These are phyloP conservation scores for Aegle marmelos DNA, from an alignment of 345 rosid species.

Conservation along the genomic window DNA sequence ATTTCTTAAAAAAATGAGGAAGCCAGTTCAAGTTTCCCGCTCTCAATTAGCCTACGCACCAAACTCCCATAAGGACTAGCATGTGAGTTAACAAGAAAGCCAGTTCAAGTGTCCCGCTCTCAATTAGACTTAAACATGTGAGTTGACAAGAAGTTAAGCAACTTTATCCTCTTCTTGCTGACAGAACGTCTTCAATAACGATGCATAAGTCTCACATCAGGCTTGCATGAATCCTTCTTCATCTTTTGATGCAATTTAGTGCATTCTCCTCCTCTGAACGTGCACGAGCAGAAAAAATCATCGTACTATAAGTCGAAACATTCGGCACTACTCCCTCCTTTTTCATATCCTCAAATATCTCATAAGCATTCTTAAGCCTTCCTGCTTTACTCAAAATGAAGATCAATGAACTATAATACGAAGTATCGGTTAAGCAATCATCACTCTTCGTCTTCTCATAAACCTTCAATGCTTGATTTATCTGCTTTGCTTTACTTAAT, in stretches of 20 bases:
- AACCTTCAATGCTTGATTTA: conserved; percentile 58
- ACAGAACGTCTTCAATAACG: conserved; percentile 71
- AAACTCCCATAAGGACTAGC: conserved; percentile 53
- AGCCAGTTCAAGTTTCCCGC: conserved; percentile 62
- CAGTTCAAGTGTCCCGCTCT: conserved; percentile 52
- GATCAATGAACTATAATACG: conserved; percentile 66
- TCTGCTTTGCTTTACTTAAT: conserved; percentile 64
- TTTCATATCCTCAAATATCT: conserved; percentile 74
- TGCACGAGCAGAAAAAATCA: conserved; percentile 56
- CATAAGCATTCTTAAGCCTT: conserved; percentile 62
- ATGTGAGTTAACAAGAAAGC: conserved; percentile 61
- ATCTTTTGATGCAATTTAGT: conserved; percentile 56
- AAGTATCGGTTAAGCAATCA: conserved; percentile 61
- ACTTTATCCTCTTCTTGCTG: conserved; percentile 65
- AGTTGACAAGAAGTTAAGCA: conserved; percentile 49
- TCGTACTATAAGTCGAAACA: conserved; percentile 50
- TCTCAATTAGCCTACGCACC: conserved; percentile 48
- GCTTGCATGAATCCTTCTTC: conserved; percentile 65
- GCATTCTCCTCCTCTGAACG: conserved; percentile 60
- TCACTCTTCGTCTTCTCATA: conserved; percentile 69
- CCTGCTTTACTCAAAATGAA: conserved; percentile 63
- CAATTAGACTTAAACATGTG: conserved; percentile 74
- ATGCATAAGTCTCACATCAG: conserved; percentile 54
- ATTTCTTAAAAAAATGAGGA: conserved; percentile 66
- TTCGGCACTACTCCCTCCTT: conserved; percentile 54